Percentiles rank a stretch among this genome's conserved stretches.
phyloP scores from a whole-genome alignment of 371 early-diverging fungal genomes.

The Rhizopus stolonifer region DNA sequence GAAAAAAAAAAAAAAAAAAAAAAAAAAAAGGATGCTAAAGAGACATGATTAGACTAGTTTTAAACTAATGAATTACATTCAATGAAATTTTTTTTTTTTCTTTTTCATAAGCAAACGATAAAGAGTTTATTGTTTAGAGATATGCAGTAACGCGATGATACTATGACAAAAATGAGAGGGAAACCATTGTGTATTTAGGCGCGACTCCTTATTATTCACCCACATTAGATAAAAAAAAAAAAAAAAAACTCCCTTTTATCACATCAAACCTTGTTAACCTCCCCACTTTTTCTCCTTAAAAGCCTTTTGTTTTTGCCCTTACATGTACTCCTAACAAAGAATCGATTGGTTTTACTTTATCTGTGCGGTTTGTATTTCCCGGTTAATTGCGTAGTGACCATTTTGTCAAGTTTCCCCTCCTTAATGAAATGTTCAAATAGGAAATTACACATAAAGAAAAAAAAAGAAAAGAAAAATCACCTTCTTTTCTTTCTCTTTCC shows the following conservation, averaged over 20 bases:
- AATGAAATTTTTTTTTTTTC: no score
- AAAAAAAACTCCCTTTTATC: neutral
- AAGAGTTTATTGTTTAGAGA: no score
- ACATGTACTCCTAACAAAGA: neutral
- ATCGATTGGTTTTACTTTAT: neutral
- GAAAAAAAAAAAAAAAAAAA: neutral
- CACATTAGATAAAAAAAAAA: no score
- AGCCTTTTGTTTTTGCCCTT: slow-evolving; percentile 9
- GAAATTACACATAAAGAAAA: neutral
- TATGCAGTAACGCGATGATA: neutral
- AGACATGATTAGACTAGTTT: neutral
- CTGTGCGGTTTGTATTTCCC: neutral
- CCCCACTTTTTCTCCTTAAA: slow-evolving; percentile 4
- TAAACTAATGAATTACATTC: neutral
- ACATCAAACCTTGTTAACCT: neutral
- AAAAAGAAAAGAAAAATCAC: no score
- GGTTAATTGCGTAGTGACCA: neutral
- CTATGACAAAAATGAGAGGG: neutral
- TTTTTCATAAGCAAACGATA: no score
- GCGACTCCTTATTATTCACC: neutral
- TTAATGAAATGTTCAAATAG: slow-evolving; percentile 2
- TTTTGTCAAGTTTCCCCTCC: slow-evolving; percentile 6
- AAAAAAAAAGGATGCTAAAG: neutral
- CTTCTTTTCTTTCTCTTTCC: neutral
- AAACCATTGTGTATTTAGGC: neutral